Percentiles rank a stretch among this genome's conserved stretches.
Conservation (phyloP, 768 basidiomycete species). For the Podaxis sp. region DNA sequence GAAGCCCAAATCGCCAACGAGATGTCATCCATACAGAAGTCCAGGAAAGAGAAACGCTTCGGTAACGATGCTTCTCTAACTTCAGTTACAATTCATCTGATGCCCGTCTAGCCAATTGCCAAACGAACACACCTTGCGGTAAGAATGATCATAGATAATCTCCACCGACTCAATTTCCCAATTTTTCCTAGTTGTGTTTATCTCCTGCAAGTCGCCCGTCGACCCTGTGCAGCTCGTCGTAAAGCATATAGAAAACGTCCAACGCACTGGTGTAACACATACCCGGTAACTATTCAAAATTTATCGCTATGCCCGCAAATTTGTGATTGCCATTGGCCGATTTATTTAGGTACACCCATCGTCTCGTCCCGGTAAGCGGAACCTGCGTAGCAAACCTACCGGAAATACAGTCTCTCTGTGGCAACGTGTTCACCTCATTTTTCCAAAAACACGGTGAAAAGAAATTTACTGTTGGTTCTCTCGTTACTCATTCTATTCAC, state of each 20-base stretch:
- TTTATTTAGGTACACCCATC: constrained; percentile 57
- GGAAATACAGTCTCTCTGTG: constrained; percentile 67
- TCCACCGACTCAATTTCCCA: constrained; percentile 8
- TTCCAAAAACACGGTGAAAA: constrained; percentile 44
- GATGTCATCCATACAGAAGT: constrained; percentile 66
- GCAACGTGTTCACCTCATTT: constrained; percentile 50
- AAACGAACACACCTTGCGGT: constrained; percentile 83
- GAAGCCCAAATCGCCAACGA: constrained; percentile 75
- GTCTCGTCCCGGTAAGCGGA: constrained; percentile 68
- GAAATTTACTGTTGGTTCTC: constrained; percentile 46
- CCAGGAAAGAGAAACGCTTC: constrained; percentile 62
- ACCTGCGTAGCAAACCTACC: constrained; percentile 67
- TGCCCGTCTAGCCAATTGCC: constrained; percentile 58
- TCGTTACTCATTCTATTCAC: not conserved
- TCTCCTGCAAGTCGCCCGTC: constrained; percentile 76
- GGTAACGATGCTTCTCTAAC: constrained; percentile 36
- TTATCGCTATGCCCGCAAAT: not conserved
- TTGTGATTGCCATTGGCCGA: not conserved
- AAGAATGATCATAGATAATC: constrained; percentile 19
- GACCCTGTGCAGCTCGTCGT: constrained; percentile 72
- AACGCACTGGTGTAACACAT: constrained; percentile 58
- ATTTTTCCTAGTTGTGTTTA: constrained; percentile 61
- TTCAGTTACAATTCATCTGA: not conserved
- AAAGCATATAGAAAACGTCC: constrained; percentile 62
- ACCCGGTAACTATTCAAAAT: constrained; percentile 50